Evolutionary conservation across 164 flowering plant species (phyloP), one percentile per base, ranked within the genome.

Genomic region (Stephania japonica): DNA sequence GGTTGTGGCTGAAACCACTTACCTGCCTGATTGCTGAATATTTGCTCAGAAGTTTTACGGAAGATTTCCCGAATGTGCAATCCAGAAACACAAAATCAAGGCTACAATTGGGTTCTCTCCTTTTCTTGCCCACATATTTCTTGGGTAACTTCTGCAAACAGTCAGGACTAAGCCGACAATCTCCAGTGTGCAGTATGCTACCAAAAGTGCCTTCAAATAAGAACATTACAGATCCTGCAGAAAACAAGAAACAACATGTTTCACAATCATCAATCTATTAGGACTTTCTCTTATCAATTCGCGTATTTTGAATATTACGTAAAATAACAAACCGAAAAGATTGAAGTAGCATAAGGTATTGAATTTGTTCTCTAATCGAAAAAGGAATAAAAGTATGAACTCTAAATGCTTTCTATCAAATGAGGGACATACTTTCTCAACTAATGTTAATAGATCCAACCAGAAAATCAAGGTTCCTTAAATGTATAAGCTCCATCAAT

Each of bases 211-310:
- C 97, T 83, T 90, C 94, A 78, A 91, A 93, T 76, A 93, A 83
- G 84, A 93, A 90, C 98, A 93, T 91, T 62, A 91, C 86, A 21
- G 98, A 93, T 78, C 97, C 98, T 93, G 85, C 72, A 84, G 72
- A 67, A 75, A 71, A 75, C 27, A 78, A 72, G 59, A 68, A 42
- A 53, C 74, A 75, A 75, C 74, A 69, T 41, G 72, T 32, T 8
- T n/a, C 8, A 8, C 0, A 26, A 78, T 41, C 65, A 66, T 65
- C 67, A 49, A 66, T 77, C 70, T 76, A 76, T 74, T 67, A 13
- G 47, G 14, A 27, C 62, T 27, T 49, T 69, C 61, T 21, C 7
- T 19, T 56, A 56, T 59, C 64, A 21, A 59, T 59, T 59, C 64
- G 1, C 7, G 7, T 59, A 19, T 3, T 24, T 59, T 59, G 21